Evolutionary conservation across 495 filamentous ascomycete species (phyloP), one percentile per base, ranked within the genome.

Genomic region (Parachaetomium inaequale): DNA sequence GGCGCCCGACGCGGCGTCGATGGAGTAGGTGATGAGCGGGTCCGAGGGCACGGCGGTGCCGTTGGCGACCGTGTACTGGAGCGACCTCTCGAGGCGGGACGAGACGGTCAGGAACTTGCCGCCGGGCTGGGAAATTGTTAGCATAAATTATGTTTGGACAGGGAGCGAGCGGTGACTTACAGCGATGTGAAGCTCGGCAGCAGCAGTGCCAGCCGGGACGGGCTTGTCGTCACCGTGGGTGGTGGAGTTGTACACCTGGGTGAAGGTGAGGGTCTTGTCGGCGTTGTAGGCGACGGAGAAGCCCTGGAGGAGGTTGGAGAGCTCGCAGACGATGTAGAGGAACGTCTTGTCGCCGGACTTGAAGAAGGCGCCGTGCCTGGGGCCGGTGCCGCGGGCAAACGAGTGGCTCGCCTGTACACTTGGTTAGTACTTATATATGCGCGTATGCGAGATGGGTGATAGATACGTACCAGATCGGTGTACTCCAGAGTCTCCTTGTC

Each of bases 331-430:
- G 4, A 88, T 71, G 69, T 89, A 92, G 66, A 88, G 75, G 69
- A 79, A 82, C 2, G 78, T 82, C 55, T 73, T 77, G 52, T 73
- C 70, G 8, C 71, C 66, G 1, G 74, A 69, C 15, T 74, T 75
- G 64, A 77, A 77, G 75, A 91, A 93, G 4, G 79, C 72, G 10
- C 78, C 86, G 64, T 92, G 90, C 3, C 90, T 79, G 2, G 88
- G 90, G 0, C 89, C 90, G 19, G 79, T 81, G 12, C 85, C 87
- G 28, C 77, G 67, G 2, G 71, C 57, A 26, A 65, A 34, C 8
- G 10, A 1, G 46, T 55, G 14, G 21, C 40, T 29, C 17, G 2
- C 8, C 62, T 63, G 14, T 21, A 28, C 6, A 2, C 2, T 5
- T 25, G 7, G 54, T 63, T 23, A 63, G 47, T 36, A 47, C 28